Conservation (phyloP, 305 asterid genomes). For the Withania somnifera region DNA sequence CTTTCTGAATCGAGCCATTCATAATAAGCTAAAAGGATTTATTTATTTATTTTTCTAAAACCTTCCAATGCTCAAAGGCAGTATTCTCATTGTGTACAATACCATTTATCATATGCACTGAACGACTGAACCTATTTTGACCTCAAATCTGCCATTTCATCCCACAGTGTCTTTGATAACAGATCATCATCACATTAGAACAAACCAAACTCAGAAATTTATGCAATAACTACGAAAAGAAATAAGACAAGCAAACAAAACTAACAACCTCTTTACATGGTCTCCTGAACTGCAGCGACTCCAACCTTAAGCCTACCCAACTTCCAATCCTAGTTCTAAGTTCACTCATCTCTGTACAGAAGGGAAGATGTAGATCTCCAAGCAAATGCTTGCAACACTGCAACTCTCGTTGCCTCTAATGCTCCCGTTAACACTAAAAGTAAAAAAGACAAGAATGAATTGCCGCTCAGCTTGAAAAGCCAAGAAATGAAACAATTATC, state of each 20-base stretch:
- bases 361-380: slow-evolving; percentile 3
- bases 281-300: not conserved
- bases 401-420: not conserved
- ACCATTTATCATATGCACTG: not conserved
- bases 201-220: not conserved
- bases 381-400: not conserved
- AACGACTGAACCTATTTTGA: not conserved
- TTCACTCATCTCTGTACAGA: slow-evolving; percentile 1
- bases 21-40: no score
- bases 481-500: slow-evolving; percentile 14
- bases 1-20: no score
- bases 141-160: not conserved
- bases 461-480: slow-evolving; percentile 55
- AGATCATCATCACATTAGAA: not conserved
- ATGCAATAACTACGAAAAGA: not conserved
- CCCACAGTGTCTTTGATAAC: not conserved
- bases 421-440: not conserved
- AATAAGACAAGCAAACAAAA: not conserved
- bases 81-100: not conserved
- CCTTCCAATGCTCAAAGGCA: not conserved
- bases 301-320: not conserved
- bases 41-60: not conserved
- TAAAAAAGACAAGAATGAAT: slow-evolving; percentile 82
- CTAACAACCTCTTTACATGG: not conserved
- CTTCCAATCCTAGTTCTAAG: not conserved